A percentile compares a stretch with the other conserved stretches of the same genome.
Evolutionary conservation across 2,329 filamentous ascomycete species (phyloP).

Genomic region (Exophiala calicioides): DNA sequence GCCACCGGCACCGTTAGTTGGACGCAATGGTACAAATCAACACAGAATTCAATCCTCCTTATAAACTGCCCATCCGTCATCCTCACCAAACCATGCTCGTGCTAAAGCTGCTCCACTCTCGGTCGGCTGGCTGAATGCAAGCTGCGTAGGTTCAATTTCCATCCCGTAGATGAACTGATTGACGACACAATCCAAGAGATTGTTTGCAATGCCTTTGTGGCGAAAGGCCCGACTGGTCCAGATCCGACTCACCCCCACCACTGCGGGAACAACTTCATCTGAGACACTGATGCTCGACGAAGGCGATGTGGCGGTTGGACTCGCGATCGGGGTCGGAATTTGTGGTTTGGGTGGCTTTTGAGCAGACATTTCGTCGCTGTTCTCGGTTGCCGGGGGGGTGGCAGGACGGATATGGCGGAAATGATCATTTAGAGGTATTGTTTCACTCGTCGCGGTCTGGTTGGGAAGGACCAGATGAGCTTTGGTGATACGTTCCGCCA

Average conservation of each 20-base stretch:
- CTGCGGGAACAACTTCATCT: slow-evolving; percentile 46
- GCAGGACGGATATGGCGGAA: slow-evolving; percentile 12
- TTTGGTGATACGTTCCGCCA: slow-evolving; percentile 62
- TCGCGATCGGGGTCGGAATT: slow-evolving; percentile 23
- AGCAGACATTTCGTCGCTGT: slow-evolving; percentile 20
- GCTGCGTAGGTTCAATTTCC: slow-evolving; percentile 54
- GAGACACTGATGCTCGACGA: slow-evolving; percentile 50
- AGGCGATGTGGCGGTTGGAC: slow-evolving; percentile 29
- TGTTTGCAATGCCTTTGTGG: slow-evolving; percentile 58
- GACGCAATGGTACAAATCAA: too few relatives aligned
- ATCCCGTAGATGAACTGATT: slow-evolving; percentile 58
- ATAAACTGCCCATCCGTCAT: slow-evolving; percentile 63
- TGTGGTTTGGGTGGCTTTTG: slow-evolving; percentile 15
- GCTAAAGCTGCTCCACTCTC: slow-evolving; percentile 61
- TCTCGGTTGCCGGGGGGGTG: slow-evolving; percentile 19
- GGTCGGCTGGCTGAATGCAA: slow-evolving; percentile 69
- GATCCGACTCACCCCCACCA: slow-evolving; percentile 65
- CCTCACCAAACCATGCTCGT: slow-evolving; percentile 57
- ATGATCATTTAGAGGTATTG: slow-evolving; percentile 21
- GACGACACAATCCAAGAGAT: slow-evolving; percentile 58
- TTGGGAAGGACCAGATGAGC: slow-evolving; percentile 50
- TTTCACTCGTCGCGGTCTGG: slow-evolving; percentile 21
- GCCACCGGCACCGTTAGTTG: too few relatives aligned
- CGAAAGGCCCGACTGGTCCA: slow-evolving; percentile 63
- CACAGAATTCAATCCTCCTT: slow-evolving; percentile 46